These are phyloP conservation scores for Leishmania amazonensis DNA, from an alignment of 208 protist species.

Conservation along the genomic window DNA sequence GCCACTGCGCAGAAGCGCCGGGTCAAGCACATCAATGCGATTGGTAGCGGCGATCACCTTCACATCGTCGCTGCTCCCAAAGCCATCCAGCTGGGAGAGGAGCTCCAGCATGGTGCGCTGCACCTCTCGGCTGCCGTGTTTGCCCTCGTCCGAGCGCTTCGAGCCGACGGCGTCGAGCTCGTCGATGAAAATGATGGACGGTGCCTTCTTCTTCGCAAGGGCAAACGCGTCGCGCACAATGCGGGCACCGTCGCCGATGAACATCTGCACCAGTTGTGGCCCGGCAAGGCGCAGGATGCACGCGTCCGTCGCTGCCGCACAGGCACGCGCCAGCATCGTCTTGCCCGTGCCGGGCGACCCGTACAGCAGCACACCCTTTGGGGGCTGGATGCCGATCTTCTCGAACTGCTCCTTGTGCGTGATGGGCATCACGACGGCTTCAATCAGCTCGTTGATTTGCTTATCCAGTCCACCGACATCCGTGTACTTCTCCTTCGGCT, in stretches of 20 bases:
- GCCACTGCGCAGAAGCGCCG: conserved; percentile 99
- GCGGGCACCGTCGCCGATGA: conserved; percentile 98
- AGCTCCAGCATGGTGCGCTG: conserved; percentile 99
- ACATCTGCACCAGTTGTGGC: conserved; percentile 99
- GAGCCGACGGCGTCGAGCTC: conserved; percentile 99
- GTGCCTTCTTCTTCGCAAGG: conserved; percentile 99
- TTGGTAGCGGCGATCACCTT: conserved; percentile 99
- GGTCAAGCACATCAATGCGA: conserved; percentile 99
- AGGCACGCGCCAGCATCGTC: conserved; percentile 98
- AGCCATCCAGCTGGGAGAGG: conserved; percentile 99
- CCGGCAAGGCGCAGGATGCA: conserved; percentile 99
- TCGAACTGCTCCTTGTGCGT: conserved; percentile 98
- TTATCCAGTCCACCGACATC: conserved; percentile 99
- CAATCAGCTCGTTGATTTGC: conserved; percentile 99
- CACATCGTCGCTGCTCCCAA: conserved; percentile 96
- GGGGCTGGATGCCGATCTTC: conserved; percentile 99
- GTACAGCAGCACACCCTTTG: conserved; percentile 98
- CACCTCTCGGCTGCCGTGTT: conserved; percentile 98
- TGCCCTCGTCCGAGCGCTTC: conserved; percentile 97
- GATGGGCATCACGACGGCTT: conserved; percentile 99
- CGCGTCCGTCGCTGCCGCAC: conserved; percentile 98
- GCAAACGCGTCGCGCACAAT: conserved; percentile 99
- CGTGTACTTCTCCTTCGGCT: conserved; percentile 99
- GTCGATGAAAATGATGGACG: conserved; percentile 99
- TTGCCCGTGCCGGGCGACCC: conserved; percentile 99